A percentile compares a stretch with the other conserved stretches of the same genome.
These are phyloP conservation scores for Daldinia loculata DNA, from an alignment of 495 filamentous ascomycete species.

Conservation along the genomic window DNA sequence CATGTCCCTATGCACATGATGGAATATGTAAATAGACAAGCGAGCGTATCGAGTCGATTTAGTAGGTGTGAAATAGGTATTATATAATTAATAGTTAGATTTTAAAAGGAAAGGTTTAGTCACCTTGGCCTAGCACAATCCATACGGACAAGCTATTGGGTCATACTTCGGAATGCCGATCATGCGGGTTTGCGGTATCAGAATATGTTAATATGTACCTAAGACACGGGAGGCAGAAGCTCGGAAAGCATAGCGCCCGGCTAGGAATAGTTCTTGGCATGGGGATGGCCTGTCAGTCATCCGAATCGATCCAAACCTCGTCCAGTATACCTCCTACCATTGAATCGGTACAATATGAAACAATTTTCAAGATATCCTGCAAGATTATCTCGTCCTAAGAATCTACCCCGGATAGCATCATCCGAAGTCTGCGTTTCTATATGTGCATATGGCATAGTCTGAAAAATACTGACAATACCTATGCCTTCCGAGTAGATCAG, in stretches of 20 bases:
- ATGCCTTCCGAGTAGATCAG: slow-evolving; percentile 44
- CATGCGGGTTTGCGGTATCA: slow-evolving; percentile 39
- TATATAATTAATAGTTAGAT: too few species aligned
- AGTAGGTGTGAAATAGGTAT: too few species aligned
- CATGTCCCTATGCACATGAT: too few species aligned
- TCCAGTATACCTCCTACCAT: neutral
- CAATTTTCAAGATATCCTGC: slow-evolving; percentile 13
- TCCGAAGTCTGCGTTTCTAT: slow-evolving; percentile 20
- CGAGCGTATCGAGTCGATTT: too few species aligned
- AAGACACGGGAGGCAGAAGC: neutral
- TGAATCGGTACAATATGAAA: slow-evolving; percentile 19
- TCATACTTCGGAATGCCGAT: slow-evolving; percentile 37
- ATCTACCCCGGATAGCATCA: slow-evolving; percentile 23
- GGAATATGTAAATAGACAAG: too few species aligned
- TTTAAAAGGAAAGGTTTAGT: neutral
- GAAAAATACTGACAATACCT: slow-evolving; percentile 10
- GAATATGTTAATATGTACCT: slow-evolving; percentile 21
- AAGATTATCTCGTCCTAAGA: slow-evolving; percentile 25
- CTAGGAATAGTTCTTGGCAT: slow-evolving; percentile 26
- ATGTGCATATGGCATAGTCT: neutral
- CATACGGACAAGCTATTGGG: slow-evolving; percentile 9
- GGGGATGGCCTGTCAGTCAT: neutral
- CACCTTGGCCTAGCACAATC: neutral
- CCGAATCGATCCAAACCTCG: slow-evolving; percentile 3
- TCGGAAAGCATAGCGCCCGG: slow-evolving; percentile 17